phyloP scores from a whole-genome alignment of 345 rosid species.

The Hibiscus trionum region DNA sequence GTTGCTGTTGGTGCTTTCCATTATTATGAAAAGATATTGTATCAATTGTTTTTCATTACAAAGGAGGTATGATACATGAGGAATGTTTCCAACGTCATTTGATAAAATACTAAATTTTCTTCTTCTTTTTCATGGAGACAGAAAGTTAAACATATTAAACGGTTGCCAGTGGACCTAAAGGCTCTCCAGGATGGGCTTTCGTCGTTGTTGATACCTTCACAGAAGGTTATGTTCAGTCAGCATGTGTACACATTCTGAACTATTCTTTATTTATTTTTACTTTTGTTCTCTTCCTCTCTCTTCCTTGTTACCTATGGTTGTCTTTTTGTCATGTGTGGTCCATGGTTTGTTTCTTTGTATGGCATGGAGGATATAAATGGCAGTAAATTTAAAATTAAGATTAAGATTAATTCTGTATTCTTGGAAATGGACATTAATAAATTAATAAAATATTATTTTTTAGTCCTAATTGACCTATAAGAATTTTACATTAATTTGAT shows the following conservation, averaged over 20 bases:
- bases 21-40: conserved; percentile 85
- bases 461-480: background rate
- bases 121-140: conserved; percentile 25
- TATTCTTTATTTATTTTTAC: background rate
- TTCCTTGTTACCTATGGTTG: background rate
- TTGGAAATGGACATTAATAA: background rate
- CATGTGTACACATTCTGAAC: conserved; percentile 48
- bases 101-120: background rate
- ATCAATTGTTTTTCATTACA: conserved; percentile 86
- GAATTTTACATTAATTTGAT: background rate
- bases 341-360: background rate
- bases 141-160: conserved; percentile 60
- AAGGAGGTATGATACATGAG: conserved; percentile 58
- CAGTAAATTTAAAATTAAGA: background rate
- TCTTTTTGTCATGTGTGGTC: background rate
- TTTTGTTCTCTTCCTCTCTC: too few relatives aligned
- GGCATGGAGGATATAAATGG: background rate
- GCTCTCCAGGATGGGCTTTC: conserved; percentile 81
- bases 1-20: conserved; percentile 96
- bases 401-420: background rate
- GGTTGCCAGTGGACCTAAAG: conserved; percentile 76
- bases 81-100: conserved; percentile 10
- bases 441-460: background rate
- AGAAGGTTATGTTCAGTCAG: conserved; percentile 61
- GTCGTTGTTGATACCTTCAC: conserved; percentile 77